Base-by-base conservation (phyloP, 1,284 basidiomycete species). In the Moesziomyces aphidis region DNA sequence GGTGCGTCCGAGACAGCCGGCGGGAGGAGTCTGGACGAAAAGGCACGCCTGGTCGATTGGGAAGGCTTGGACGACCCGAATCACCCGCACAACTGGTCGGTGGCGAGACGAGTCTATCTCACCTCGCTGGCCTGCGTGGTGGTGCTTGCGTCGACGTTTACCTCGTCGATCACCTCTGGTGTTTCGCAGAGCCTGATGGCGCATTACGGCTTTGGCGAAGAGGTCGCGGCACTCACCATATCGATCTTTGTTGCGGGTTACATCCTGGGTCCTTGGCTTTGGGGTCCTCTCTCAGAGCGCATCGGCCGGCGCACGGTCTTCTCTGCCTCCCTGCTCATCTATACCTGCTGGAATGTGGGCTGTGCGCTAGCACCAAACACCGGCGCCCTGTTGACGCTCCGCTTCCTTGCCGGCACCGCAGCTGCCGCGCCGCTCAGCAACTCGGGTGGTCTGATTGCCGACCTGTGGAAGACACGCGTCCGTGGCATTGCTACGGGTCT, bases 221-320 rank as follows among this genome's bases (percentile, higher is more conserved):
- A 90, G 79, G 88, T 92, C 0, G 72, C 90, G 65, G 88, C 89
- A 5, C 82, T 93, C 79, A 90, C 89, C 6, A 86, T 88, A 61
- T 90, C 89, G 74, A 88, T 93, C 36, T 94, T 91, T 84, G 84
- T 94, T 43, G 81, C 93, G 1, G 91, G 92, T 53, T 85, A 82
- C 67, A 73, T 72, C 22, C 57, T 80, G 5, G 84, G 82, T 2
- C 84, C 84, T 3, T 71, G 83, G 42, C 19, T 92, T 63, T 86
- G 90, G n/a, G 90, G 90, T 0, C 93, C 92, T 0, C 71, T 88
- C 0, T 88, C 87, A 13, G 90, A 91, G 76, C 86, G 84, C 1
- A 86, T 86, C 64, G 88, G 88, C 4, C 85, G 88, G n/a, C 87
- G 90, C 46, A 89, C 90, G 0, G 84, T 92, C 45, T 92, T 92